Evolutionary conservation across 2,329 filamentous ascomycete species (phyloP).

Genomic region (Aaosphaeria arxii): DNA sequence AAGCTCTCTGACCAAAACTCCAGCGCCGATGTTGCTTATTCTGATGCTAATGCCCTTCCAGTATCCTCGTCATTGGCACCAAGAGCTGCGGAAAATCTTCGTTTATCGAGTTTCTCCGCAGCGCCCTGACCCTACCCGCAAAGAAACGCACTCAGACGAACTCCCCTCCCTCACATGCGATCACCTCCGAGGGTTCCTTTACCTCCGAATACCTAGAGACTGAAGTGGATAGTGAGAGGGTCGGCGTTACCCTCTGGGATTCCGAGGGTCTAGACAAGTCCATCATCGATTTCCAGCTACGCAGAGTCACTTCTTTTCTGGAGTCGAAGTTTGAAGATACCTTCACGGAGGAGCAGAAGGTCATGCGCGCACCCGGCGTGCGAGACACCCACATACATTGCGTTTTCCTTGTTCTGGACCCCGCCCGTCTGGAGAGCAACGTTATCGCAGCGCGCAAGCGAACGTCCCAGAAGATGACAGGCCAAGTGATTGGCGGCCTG

Average conservation of each 20-base stretch:
- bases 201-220: slow-evolving; percentile 89
- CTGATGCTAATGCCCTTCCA: slow-evolving; percentile 40
- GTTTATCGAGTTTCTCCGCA: slow-evolving; percentile 93
- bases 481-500: slow-evolving; percentile 62
- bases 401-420: slow-evolving; percentile 89
- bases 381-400: slow-evolving; percentile 98
- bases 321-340: slow-evolving; percentile 99
- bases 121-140: slow-evolving; percentile 75
- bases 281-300: slow-evolving; percentile 88
- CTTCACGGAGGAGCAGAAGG: slow-evolving; percentile 96
- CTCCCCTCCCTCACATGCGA: slow-evolving; percentile 44
- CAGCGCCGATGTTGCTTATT: not conserved
- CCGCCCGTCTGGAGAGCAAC: slow-evolving; percentile 78
- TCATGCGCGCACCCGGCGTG: slow-evolving; percentile 85
- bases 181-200: slow-evolving; percentile 57
- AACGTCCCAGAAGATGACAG: slow-evolving; percentile 47
- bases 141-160: slow-evolving; percentile 62
- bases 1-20: slow-evolving; percentile 43
- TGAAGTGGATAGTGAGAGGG: slow-evolving; percentile 86
- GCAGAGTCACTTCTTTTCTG: slow-evolving; percentile 86
- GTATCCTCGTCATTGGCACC: slow-evolving; percentile 86
- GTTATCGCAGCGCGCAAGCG: slow-evolving; percentile 63
- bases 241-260: slow-evolving; percentile 95
- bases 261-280: slow-evolving; percentile 94
- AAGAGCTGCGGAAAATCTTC: slow-evolving; percentile 90